Conservation (phyloP, 108 stramenopile genomes). For the Cyclotella kingstonii region DNA sequence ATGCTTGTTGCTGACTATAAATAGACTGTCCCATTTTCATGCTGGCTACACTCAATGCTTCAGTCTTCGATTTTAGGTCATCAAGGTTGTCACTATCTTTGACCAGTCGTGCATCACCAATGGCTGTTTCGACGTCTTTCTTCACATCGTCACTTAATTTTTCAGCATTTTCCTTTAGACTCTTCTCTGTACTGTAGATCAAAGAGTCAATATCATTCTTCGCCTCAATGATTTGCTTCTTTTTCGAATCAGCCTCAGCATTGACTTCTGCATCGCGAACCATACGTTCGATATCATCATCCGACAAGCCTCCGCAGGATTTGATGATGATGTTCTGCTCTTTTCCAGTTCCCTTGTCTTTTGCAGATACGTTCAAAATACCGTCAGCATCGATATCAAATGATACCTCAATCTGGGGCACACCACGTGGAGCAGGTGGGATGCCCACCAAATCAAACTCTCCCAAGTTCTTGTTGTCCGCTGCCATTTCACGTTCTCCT, state of each 20-base stretch:
- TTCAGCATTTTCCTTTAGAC: constrained; percentile 86
- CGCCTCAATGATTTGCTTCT: constrained; percentile 92
- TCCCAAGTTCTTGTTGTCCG: constrained; percentile 98
- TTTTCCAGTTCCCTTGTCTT: constrained; percentile 99
- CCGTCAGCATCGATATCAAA: constrained; percentile 99
- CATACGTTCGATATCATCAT: constrained; percentile 99
- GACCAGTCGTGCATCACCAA: constrained; percentile 81
- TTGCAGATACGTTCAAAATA: constrained; percentile 96
- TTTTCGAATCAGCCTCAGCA: constrained; percentile 91
- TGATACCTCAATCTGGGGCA: constrained; percentile 99
- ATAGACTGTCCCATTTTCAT: constrained; percentile 99
- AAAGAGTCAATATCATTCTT: constrained; percentile 96
- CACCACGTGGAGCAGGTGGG: constrained; percentile 98
- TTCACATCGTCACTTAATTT: constrained; percentile 94
- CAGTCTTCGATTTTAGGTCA: constrained; percentile 86
- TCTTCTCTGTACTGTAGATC: constrained; percentile 89
- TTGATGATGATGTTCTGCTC: constrained; percentile 98
- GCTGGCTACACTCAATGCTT: constrained; percentile 87
- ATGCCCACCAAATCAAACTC: constrained; percentile 99
- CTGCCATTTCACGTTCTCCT: constrained; percentile 99
- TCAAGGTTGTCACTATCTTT: constrained; percentile 92
- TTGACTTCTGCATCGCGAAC: constrained; percentile 98
- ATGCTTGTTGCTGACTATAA: constrained; percentile 81
- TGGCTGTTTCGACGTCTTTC: constrained; percentile 87
- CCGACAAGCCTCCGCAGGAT: constrained; percentile 93